Evolutionary conservation across 1,139 yeast genomes (phyloP), one percentile per base, ranked within the genome.

Genomic region (Waltiozyma sp.): DNA sequence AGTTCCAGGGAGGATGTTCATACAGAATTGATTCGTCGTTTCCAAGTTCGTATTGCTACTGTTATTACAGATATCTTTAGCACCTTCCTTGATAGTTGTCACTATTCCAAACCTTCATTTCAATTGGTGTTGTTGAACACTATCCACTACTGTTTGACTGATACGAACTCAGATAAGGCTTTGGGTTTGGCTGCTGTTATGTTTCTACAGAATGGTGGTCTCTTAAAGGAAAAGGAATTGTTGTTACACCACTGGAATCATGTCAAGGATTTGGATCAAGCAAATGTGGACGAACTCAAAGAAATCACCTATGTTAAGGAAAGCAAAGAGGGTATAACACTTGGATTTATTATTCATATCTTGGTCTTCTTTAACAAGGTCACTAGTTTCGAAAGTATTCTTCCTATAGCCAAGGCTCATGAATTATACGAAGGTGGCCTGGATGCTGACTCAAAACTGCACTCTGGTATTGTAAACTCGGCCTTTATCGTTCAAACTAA

Each of bases 131-230:
- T 51, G 38, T 37, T 51, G 4, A 47, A 53, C 38, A 46, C 54
- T 1, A 37, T 51, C 18, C 49, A 47, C 57, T 73, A 43, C 49
- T 65, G 50, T 58, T 58, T 52, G 24, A 45, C 49, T 5, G 56
- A 53, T 37, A 42, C 54, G 3, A 46, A 43, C 28, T 38, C 54
- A 13, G 66, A 61, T 5, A 54, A 57, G 28, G 38, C 63, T 4
- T 58, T 64, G 39, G 73, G 80, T 0, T 57, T 77, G 0, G 69
- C 75, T 35, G 69, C 70, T 0, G 63, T 74, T 23, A 53, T 68
- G 7, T 69, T 75, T 45, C 62, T 74, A 45, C 79, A 75, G 49
- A 51, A 59, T 23, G 74, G 70, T 2, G 77, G 76, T 9, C 70
- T 65, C 46, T 51, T 55, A 5, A 52, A 45, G 24, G 55, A 65